phyloP scores from a whole-genome alignment of 768 basidiomycete genomes.

The Tricholomella constricta region DNA sequence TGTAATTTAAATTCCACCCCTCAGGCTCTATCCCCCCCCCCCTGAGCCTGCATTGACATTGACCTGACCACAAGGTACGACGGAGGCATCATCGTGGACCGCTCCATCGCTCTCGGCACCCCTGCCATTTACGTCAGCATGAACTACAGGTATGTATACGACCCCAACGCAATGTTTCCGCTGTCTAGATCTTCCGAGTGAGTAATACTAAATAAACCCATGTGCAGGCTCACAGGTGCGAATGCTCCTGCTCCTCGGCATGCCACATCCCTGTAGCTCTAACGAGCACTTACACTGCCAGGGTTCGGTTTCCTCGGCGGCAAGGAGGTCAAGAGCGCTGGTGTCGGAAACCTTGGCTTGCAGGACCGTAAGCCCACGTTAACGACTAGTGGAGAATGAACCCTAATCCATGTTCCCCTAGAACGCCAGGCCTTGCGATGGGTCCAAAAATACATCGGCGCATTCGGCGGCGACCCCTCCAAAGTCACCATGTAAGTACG shows the following conservation, averaged over 20 bases:
- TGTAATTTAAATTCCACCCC: no score
- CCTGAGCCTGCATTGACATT: not conserved
- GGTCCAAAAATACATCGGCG: slow-evolving; percentile 64
- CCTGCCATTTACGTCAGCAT: slow-evolving; percentile 54
- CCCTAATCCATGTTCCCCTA: slow-evolving; percentile 23
- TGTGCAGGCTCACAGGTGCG: slow-evolving; percentile 9
- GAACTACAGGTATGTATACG: slow-evolving; percentile 53
- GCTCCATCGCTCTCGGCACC: slow-evolving; percentile 42
- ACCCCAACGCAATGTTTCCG: no score
- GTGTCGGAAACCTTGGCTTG: slow-evolving; percentile 65
- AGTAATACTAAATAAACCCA: no score
- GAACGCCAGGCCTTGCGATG: slow-evolving; percentile 61
- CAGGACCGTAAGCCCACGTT: slow-evolving; percentile 57
- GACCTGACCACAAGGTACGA: slow-evolving; percentile 38
- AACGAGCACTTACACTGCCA: slow-evolving; percentile 3
- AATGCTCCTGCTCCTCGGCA: no score
- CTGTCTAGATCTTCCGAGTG: no score
- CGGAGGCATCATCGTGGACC: slow-evolving; percentile 41
- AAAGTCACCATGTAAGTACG: slow-evolving; percentile 50
- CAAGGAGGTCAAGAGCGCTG: slow-evolving; percentile 52
- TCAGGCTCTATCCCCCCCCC: no score
- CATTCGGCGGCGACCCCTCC: slow-evolving; percentile 65
- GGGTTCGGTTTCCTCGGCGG: slow-evolving; percentile 51
- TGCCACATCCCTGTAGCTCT: no score
- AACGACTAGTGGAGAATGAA: not conserved